These are phyloP conservation scores for Hymenoscyphus occultus DNA, from an alignment of 2,329 filamentous ascomycete genomes.

Conservation along the genomic window DNA sequence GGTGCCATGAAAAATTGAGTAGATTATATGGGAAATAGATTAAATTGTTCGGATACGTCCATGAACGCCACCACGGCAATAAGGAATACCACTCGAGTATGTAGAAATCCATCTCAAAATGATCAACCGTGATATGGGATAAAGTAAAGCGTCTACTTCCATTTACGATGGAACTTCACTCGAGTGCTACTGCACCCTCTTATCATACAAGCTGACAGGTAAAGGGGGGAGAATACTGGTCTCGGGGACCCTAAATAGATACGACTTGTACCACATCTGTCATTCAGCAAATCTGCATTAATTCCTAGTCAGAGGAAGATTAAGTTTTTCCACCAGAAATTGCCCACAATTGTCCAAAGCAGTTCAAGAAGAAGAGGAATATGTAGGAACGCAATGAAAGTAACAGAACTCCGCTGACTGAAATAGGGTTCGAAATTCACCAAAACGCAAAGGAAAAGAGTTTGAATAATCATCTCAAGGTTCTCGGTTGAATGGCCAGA, in stretches of 20 bases:
- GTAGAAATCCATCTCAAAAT: constrained; percentile 1
- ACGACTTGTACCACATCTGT: not conserved
- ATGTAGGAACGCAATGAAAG: too few species aligned
- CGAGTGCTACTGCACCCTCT: not conserved
- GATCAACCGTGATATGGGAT: not conserved
- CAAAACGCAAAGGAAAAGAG: not conserved
- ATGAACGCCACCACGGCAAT: constrained; percentile 9
- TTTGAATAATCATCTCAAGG: not conserved
- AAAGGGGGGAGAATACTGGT: not conserved
- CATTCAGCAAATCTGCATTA: not conserved
- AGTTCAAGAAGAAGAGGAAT: not conserved
- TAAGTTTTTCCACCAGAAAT: not conserved
- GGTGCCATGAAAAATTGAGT: not conserved
- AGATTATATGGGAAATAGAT: constrained; percentile 9
- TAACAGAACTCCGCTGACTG: too few species aligned
- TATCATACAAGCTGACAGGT: not conserved
- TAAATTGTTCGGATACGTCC: not conserved
- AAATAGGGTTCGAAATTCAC: too few species aligned
- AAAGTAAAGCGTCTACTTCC: not conserved
- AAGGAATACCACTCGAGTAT: constrained; percentile 4
- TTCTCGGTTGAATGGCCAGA: not conserved
- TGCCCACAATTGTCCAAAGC: not conserved
- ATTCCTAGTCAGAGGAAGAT: not conserved
- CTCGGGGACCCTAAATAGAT: not conserved
- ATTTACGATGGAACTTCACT: not conserved